phyloP scores from a whole-genome alignment of 2,329 filamentous ascomycete genomes.

The Paecilomyces niveus region DNA sequence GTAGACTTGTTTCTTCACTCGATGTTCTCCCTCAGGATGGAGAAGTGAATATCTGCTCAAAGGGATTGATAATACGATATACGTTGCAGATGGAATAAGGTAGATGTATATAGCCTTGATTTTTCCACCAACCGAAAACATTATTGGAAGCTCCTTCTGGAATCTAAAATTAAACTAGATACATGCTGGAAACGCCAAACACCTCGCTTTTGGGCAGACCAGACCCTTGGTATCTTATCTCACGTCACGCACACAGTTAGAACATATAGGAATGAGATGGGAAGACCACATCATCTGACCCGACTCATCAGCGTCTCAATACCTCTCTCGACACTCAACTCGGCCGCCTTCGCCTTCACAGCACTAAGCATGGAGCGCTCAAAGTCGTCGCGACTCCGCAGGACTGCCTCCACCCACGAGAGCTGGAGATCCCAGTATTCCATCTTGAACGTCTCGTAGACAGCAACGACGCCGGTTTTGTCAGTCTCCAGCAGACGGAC shows the following conservation, averaged over 20 bases:
- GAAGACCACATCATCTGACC: constrained; percentile 65
- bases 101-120: no score
- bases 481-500: constrained; percentile 67
- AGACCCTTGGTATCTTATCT: not conserved
- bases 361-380: constrained; percentile 81
- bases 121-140: not conserved
- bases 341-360: constrained; percentile 82
- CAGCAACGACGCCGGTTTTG: constrained; percentile 66
- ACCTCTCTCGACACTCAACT: constrained; percentile 72
- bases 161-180: not conserved
- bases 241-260: not conserved
- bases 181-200: constrained; percentile 10
- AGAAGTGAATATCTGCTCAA: no score
- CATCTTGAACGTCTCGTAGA: constrained; percentile 76
- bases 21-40: no score
- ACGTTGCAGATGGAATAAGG: no score
- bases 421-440: constrained; percentile 92
- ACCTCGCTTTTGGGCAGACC: constrained; percentile 9
- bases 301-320: constrained; percentile 92
- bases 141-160: not conserved
- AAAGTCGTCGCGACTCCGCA: constrained; percentile 85
- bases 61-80: no score
- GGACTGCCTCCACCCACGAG: constrained; percentile 88
- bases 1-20: no score
- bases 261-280: not conserved